Conservation (phyloP, 2,329 filamentous ascomycete genomes). For the Phaeoacremonium minimum region DNA sequence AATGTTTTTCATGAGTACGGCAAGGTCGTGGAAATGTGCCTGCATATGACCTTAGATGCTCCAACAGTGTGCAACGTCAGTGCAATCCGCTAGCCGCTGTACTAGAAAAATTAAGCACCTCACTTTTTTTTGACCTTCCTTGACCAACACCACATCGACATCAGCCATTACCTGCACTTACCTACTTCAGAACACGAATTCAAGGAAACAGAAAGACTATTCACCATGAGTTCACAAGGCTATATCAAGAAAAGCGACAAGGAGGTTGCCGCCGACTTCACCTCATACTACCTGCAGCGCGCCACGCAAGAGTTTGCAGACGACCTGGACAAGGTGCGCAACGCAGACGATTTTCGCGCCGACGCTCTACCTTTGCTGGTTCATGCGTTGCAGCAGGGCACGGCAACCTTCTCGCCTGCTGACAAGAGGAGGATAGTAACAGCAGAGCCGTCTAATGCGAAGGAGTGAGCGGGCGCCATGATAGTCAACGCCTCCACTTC, state of each 20-base stretch:
- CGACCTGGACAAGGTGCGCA: slow-evolving; percentile 66
- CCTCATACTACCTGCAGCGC: slow-evolving; percentile 64
- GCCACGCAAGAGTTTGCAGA: slow-evolving; percentile 68
- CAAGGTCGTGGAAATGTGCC: too few species aligned
- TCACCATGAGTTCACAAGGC: slow-evolving; percentile 6
- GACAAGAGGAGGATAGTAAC: slow-evolving; percentile 28
- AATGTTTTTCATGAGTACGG: too few species aligned
- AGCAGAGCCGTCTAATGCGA: slow-evolving; percentile 3
- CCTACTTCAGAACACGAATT: too few species aligned
- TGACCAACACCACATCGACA: too few species aligned
- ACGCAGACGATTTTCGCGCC: slow-evolving; percentile 65
- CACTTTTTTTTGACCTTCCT: too few species aligned
- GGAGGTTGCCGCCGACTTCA: slow-evolving; percentile 40
- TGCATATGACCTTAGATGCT: too few species aligned
- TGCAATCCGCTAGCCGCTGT: too few species aligned
- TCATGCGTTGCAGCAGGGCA: slow-evolving; percentile 64
- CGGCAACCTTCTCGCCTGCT: slow-evolving; percentile 52
- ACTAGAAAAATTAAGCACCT: too few species aligned
- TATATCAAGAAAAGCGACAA: slow-evolving; percentile 7
- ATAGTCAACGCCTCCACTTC: too few species aligned
- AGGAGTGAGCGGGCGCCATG: too few species aligned
- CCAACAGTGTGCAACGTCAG: too few species aligned
- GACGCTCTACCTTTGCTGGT: slow-evolving; percentile 63
- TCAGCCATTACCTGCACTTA: too few species aligned
- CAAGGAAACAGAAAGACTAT: not conserved